phyloP scores from a whole-genome alignment of 371 early-diverging fungal species.

The Synchytrium microbalum region DNA sequence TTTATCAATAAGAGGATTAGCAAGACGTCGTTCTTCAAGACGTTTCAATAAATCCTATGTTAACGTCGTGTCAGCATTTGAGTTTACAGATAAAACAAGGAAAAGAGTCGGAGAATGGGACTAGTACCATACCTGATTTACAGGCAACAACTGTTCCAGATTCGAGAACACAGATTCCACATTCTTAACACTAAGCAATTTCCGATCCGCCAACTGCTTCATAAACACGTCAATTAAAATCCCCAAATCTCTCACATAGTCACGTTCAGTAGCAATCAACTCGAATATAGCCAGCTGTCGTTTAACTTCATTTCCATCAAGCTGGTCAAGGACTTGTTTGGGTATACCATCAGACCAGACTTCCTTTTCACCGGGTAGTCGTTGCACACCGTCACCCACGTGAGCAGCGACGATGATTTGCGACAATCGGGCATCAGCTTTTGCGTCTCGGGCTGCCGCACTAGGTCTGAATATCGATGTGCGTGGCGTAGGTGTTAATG shows the following conservation, averaged over 20 bases:
- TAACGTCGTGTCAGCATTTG: neutral
- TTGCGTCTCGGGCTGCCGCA: neutral
- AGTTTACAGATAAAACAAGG: slow-evolving; percentile 3
- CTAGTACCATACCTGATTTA: slow-evolving; percentile 24
- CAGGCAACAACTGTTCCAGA: slow-evolving; percentile 33
- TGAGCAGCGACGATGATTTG: neutral
- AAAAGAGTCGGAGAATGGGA: neutral
- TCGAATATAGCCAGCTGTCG: slow-evolving; percentile 38
- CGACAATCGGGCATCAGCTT: neutral
- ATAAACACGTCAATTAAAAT: slow-evolving; percentile 45
- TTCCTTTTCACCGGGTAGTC: neutral
- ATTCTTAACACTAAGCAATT: slow-evolving; percentile 24
- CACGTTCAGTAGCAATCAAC: slow-evolving; percentile 40
- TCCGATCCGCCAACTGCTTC: slow-evolving; percentile 31
- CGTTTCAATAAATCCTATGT: slow-evolving; percentile 26
- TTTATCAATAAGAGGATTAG: slow-evolving; percentile 23
- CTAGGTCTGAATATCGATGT: neutral
- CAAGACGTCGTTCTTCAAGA: slow-evolving; percentile 21
- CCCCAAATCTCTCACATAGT: slow-evolving; percentile 43
- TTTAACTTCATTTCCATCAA: slow-evolving; percentile 28
- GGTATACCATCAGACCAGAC: slow-evolving; percentile 27
- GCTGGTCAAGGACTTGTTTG: slow-evolving; percentile 11
- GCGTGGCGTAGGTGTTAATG: neutral
- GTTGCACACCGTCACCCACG: neutral
- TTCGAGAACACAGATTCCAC: slow-evolving; percentile 36